Conservation (phyloP, 257 asterid species). For the Solanum chilense region DNA sequence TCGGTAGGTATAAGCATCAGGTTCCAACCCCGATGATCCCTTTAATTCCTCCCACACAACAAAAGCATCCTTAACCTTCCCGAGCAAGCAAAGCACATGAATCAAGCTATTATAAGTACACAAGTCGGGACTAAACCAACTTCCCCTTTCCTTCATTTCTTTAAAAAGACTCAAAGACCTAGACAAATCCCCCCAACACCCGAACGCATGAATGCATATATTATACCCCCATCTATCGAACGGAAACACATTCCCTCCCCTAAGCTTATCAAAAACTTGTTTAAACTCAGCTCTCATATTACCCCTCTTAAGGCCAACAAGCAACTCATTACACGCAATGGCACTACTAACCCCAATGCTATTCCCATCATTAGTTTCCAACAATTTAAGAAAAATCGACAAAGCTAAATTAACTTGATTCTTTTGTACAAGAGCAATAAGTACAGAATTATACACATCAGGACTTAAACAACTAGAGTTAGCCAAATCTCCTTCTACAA, state of each 20-base stretch:
- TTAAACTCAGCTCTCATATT: conserved; percentile 60
- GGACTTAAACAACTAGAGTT: conserved; percentile 26
- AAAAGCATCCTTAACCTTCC: conserved; percentile 77
- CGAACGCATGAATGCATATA: conserved; percentile 73
- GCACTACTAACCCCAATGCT: conserved; percentile 37
- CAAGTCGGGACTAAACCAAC: conserved; percentile 55
- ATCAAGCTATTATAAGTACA: conserved; percentile 87
- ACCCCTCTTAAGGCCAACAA: conserved; percentile 66
- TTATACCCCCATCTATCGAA: conserved; percentile 77
- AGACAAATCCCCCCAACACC: conserved; percentile 69
- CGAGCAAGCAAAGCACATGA: conserved; percentile 71
- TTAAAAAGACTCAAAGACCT: conserved; percentile 58
- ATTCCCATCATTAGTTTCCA: conserved; percentile 27
- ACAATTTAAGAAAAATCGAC: conserved; percentile 58
- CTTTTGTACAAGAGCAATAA: conserved; percentile 67
- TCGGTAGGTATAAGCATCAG: conserved; percentile 73
- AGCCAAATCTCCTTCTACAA: conserved; percentile 38
- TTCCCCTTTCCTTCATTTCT: conserved; percentile 75
- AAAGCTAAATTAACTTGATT: conserved; percentile 53
- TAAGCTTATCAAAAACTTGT: conserved; percentile 43
- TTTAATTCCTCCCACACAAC: conserved; percentile 83
- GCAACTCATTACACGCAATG: conserved; percentile 77
- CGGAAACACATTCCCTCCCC: conserved; percentile 43
- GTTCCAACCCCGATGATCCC: conserved; percentile 74
- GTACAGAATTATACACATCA: conserved; percentile 50